A percentile compares a stretch with the other conserved stretches of the same genome.
Conservation (phyloP, 306 rosid species). For the Prunus padus region DNA sequence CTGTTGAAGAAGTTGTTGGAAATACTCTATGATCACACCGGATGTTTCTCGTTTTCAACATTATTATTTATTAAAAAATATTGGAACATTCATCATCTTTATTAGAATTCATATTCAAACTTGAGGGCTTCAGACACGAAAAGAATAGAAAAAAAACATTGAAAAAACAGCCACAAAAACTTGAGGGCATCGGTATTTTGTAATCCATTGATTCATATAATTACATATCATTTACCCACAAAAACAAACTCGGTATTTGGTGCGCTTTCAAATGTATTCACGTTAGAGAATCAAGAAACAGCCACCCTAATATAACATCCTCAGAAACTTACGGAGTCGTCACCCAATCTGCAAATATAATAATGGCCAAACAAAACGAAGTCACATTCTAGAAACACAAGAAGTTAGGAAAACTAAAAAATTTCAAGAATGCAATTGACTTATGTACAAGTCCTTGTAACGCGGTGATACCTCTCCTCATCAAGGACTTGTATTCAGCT, state of each 20-base stretch:
- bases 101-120: neutral
- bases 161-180: too few species aligned
- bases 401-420: neutral
- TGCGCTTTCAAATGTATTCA: neutral
- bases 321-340: neutral
- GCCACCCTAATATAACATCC: conserved; percentile 12
- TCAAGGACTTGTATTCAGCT: neutral
- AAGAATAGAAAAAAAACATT: neutral
- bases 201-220: conserved; percentile 7
- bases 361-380: neutral
- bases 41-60: neutral
- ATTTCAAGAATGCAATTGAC: neutral
- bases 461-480: neutral
- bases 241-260: neutral
- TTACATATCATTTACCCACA: conserved; percentile 5
- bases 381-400: neutral
- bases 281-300: neutral
- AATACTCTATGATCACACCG: too few species aligned
- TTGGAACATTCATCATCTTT: neutral
- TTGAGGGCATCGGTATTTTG: conserved; percentile 7
- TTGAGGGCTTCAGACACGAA: neutral
- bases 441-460: neutral
- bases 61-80: neutral
- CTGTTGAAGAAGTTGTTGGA: too few species aligned
- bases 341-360: conserved; percentile 13